Conservation (phyloP, 2,329 filamentous ascomycete genomes). For the Fusarium falciforme region DNA sequence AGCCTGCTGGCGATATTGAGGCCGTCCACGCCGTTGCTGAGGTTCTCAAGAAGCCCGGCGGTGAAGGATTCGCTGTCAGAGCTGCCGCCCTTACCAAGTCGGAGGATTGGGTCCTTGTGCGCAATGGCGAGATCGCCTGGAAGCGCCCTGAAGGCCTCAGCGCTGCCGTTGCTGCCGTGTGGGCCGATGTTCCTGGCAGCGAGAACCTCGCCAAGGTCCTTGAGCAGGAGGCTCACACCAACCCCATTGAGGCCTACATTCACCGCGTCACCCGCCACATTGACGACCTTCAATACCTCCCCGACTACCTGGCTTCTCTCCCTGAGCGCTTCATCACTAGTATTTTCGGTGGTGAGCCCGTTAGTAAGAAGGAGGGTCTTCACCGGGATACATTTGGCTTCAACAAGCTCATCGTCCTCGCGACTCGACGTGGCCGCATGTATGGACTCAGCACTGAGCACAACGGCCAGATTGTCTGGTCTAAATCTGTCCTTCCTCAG, state of each 20-base stretch:
- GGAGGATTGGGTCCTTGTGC: conserved; percentile 84
- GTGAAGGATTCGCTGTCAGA: conserved; percentile 79
- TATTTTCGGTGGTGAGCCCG: conserved; percentile 67
- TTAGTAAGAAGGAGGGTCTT: conserved; percentile 59
- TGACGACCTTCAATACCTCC: conserved; percentile 80
- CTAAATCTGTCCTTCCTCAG: conserved; percentile 70
- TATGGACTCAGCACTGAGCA: conserved; percentile 83
- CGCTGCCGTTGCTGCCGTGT: conserved; percentile 82
- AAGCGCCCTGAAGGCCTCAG: conserved; percentile 83
- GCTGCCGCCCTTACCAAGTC: conserved; percentile 75
- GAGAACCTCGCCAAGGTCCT: conserved; percentile 83
- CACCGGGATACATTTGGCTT: conserved; percentile 85
- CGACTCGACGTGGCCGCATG: conserved; percentile 81
- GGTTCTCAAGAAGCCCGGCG: conserved; percentile 76
- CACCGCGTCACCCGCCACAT: conserved; percentile 88
- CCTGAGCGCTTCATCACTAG: conserved; percentile 76
- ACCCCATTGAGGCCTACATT: conserved; percentile 82
- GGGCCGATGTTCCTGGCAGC: conserved; percentile 79
- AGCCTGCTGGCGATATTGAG: conserved; percentile 54
- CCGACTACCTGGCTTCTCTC: conserved; percentile 76
- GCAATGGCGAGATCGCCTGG: conserved; percentile 86
- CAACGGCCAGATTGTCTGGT: conserved; percentile 82
- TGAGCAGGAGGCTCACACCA: conserved; percentile 87
- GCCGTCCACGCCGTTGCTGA: conserved; percentile 81
- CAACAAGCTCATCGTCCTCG: conserved; percentile 84